Base-by-base conservation (phyloP, 73 alveolate genomes). In the Durusdinium trenchii region DNA sequence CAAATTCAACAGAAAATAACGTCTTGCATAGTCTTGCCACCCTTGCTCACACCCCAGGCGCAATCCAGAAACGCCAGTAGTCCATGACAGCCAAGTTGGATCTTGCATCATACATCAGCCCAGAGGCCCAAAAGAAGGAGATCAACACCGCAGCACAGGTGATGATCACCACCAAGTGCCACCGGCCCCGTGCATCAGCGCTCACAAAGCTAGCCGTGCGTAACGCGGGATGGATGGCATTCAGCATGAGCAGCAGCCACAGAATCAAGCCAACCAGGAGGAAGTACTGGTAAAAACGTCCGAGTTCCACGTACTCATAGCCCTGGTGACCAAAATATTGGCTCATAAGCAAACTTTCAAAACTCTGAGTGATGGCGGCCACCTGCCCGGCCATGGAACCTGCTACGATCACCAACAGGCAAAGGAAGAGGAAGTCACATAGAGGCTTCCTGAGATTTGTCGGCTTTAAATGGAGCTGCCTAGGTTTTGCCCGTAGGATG, bases 71-170 rank as follows among this genome's bases (percentile, higher is more conserved):
- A 36, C 85, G 54, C 85, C 85, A 75, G 85, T 75, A 75, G 85
- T 75, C 85, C 85, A 75, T 75, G 52, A 75, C 85, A 1, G 85
- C 85, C n/a, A 75, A 35, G 85, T 75, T 75, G 52, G 85, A 75
- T 4, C 52, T 26, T 3, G 85, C 85, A 35, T 75, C 42, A 35
- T 75, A 75, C 85, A 75, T 75, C 85, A 75, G 50, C 40, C 85
- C 85, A n/a, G 85, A 75, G n/a, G 85, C 85, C 85, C 85, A 75
- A 32, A 75, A 75, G 85, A 75, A 75, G 54, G 85, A 75, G 85
- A 75, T 75, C 52, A 75, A 51, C 52, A 75, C 85, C 52, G 85
- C 85, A 6, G 85, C 85, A 35, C 85, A 75, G 0, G 85, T 75
- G 85, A 75, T 75, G 57, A 38, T 75, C 52, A 75, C 85, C 16